A percentile compares a stretch with the other conserved stretches of the same genome.
These are phyloP conservation scores for Rhizophora mangle DNA, from an alignment of 345 rosid species.

Conservation along the genomic window DNA sequence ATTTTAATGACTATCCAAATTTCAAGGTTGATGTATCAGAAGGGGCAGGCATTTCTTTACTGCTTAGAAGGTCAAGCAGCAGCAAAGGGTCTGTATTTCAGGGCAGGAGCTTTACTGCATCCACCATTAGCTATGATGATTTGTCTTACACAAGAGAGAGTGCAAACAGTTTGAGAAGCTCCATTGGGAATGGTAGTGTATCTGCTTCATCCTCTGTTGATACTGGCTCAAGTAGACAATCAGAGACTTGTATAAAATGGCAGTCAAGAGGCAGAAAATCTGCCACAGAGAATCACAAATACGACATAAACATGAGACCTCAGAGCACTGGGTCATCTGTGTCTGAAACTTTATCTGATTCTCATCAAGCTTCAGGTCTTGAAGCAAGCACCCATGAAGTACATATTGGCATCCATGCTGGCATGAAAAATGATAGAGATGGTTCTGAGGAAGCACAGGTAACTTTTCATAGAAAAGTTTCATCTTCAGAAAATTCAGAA, in stretches of 20 bases:
- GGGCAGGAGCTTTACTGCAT: conserved; percentile 59
- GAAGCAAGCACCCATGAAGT: conserved; percentile 39
- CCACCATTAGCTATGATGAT: conserved; percentile 61
- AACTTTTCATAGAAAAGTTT: conserved; percentile 35
- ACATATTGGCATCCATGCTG: conserved; percentile 34
- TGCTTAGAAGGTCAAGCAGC: conserved; percentile 79
- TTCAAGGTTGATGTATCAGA: conserved; percentile 40
- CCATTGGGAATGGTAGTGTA: conserved; percentile 60
- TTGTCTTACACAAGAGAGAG: conserved; percentile 62
- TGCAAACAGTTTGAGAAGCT: conserved; percentile 76
- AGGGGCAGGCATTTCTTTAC: conserved; percentile 59
- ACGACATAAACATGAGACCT: conserved; percentile 47
- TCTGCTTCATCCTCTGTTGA: conserved; percentile 88
- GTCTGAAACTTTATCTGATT: conserved; percentile 51
- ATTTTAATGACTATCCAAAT: conserved; percentile 27
- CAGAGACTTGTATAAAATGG: conserved; percentile 54
- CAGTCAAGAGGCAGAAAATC: conserved; percentile 66
- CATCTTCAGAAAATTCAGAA: conserved; percentile 36
- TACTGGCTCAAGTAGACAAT: conserved; percentile 57
- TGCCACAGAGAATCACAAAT: conserved; percentile 62
- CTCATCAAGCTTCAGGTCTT: conserved; percentile 51
- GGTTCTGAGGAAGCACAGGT: conserved; percentile 29
- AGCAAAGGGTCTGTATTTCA: conserved; percentile 62
- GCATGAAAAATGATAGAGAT: conserved; percentile 30
- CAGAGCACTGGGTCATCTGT: conserved; percentile 53